A percentile compares a stretch with the other conserved stretches of the same genome.
Conservation (phyloP, 805 yeast genomes). For the Saccharomycopsis sp. region DNA sequence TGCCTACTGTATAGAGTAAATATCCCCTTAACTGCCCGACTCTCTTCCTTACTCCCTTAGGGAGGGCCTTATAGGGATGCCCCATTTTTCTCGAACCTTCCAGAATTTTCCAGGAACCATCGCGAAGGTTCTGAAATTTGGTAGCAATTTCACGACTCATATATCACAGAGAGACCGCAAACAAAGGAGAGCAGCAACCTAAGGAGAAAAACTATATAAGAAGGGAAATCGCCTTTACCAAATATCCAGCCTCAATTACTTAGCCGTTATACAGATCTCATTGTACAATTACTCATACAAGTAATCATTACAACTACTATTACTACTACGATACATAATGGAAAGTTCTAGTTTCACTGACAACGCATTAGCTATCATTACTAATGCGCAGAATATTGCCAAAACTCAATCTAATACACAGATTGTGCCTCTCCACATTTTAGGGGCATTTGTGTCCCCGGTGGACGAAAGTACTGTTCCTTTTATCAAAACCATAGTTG, state of each 20-base stretch:
- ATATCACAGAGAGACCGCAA: no score
- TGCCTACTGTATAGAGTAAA: no score
- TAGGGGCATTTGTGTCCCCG: slow-evolving; percentile 83
- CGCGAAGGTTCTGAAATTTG: no score
- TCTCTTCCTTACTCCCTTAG: no score
- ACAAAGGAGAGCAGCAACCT: background rate
- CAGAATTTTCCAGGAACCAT: background rate
- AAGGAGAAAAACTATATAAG: background rate
- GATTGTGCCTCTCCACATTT: slow-evolving; percentile 77
- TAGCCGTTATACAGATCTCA: no score
- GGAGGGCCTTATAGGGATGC: no score
- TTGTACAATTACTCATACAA: background rate
- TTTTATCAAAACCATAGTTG: slow-evolving; percentile 75
- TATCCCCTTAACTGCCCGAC: no score
- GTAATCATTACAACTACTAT: background rate
- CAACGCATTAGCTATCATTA: slow-evolving; percentile 77
- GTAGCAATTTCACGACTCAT: no score
- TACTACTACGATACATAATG: slow-evolving; percentile 29
- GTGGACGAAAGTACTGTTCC: slow-evolving; percentile 41
- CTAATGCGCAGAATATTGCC: slow-evolving; percentile 75
- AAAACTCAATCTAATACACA: slow-evolving; percentile 79
- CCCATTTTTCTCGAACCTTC: background rate
- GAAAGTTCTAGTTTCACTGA: slow-evolving; percentile 84
- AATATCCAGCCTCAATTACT: no score
- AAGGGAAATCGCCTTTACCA: background rate